Evolutionary conservation across 1,284 basidiomycete genomes (phyloP).

Genomic region (Boletus nobilissimus): DNA sequence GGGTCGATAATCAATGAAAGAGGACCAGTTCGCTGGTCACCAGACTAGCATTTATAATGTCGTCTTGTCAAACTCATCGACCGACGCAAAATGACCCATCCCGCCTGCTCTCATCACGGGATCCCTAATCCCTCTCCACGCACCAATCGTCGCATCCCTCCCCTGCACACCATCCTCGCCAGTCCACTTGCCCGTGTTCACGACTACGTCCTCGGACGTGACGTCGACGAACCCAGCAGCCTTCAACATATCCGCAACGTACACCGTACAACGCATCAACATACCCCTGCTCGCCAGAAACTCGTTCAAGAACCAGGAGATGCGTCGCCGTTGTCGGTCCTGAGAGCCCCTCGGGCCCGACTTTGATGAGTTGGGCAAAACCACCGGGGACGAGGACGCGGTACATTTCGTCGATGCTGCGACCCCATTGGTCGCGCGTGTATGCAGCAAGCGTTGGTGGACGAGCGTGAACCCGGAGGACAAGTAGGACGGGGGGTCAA

Average conservation of each 20-base stretch:
- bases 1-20: no score
- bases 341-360: constrained; percentile 33
- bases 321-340: constrained; percentile 34
- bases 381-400: constrained; percentile 47
- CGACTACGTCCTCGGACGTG: constrained; percentile 22
- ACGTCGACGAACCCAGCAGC: constrained; percentile 35
- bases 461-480: constrained; percentile 43
- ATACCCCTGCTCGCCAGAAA: constrained; percentile 29
- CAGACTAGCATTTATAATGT: no score
- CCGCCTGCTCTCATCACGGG: constrained; percentile 28
- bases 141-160: constrained; percentile 21
- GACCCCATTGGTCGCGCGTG: constrained; percentile 42
- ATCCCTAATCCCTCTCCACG: constrained; percentile 33
- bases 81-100: constrained; percentile 21
- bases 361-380: constrained; percentile 45
- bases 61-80: constrained; percentile 30
- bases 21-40: no score
- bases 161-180: constrained; percentile 31
- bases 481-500: constrained; percentile 38
- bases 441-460: constrained; percentile 47
- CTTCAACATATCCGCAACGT: constrained; percentile 37
- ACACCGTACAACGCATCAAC: constrained; percentile 22
- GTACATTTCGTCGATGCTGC: constrained; percentile 40
- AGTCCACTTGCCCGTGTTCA: constrained; percentile 37
- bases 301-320: constrained; percentile 25